Base-by-base conservation (phyloP, 2,329 filamentous ascomycete species). In the Aspergillus sp. region DNA sequence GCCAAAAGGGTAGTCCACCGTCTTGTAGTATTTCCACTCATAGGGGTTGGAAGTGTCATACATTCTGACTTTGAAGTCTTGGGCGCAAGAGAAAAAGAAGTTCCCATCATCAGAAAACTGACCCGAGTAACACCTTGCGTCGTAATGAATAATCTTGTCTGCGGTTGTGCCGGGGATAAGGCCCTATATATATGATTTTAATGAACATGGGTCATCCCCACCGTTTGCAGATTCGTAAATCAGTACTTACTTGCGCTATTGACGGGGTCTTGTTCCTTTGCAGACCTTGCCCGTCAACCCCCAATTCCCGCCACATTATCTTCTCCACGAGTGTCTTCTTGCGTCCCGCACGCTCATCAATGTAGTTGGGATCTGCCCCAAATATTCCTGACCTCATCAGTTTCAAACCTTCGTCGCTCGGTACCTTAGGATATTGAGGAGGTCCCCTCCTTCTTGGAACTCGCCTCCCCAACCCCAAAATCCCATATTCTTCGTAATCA, bases 31-130 rank as follows among this genome's bases (percentile, higher is more conserved):
- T 71, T 89, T 89, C 95, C 95, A 99, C 63, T 92, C 85, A 74
- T 95, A 96, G 0, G 93, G 92, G 66, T 97, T 96, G 2, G 90
- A 93, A 0, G 95, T 98, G 73, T 98, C 93, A 75, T 98, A 99
- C 90, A 99, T 93, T 53, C 93, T 89, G 9, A 99, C 92, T 65
- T 87, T 89, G 77, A 96, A 96, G 74, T 98, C 93, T 74, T 97
- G 91, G 9, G 89, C 90, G 68, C 90, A 95, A 6, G 89, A 88
- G 71, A 93, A 98, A 79, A 97, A 98, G 79, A 98, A 98, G 74
- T 96, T 96, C 24, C 95, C 95, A 67, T 99, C 95, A 63, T 96
- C 90, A 0, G 91, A 96, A 72, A 98, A 99, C 71, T 98, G 93
- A 1, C 95, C 95, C 3, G 91, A 96, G 70, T 98, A 98, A 53